Evolutionary conservation across 257 asterid species (phyloP).

Genomic region (Forsythia viridissima): DNA sequence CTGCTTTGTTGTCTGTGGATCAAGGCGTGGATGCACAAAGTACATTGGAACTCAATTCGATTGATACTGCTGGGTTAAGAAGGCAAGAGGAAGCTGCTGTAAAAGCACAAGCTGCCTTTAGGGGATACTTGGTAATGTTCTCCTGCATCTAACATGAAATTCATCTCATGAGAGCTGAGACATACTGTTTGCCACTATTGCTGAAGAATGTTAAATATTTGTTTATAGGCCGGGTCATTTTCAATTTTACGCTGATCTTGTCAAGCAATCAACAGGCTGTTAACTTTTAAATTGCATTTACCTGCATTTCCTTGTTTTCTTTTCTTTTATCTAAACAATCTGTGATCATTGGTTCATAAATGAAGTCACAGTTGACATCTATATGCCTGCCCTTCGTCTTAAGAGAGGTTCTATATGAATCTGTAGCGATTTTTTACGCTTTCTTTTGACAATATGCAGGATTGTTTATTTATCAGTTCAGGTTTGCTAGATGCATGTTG

Average conservation of each 20-base stretch:
- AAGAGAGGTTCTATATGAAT: not conserved
- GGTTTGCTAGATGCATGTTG: not conserved
- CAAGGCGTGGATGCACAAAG: constrained; percentile 31
- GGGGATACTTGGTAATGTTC: constrained; percentile 48
- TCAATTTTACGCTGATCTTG: not conserved
- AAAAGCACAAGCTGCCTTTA: constrained; percentile 48
- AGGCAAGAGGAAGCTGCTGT: constrained; percentile 58
- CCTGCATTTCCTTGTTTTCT: not conserved
- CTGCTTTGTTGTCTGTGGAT: constrained; percentile 26
- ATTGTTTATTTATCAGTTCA: not conserved
- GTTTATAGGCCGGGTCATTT: not conserved
- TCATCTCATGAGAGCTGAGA: not conserved
- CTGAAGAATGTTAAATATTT: not conserved
- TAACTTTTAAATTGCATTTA: not conserved
- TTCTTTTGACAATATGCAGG: not conserved
- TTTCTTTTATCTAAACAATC: not conserved
- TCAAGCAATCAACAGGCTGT: not conserved
- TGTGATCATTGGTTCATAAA: not conserved
- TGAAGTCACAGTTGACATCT: not conserved
- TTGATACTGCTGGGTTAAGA: constrained; percentile 31
- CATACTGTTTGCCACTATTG: not conserved
- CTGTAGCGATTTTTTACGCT: not conserved
- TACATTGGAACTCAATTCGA: constrained; percentile 22
- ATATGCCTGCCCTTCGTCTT: not conserved
- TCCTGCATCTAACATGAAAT: not conserved